Evolutionary conservation across 1,284 basidiomycete genomes (phyloP).

Genomic region (Fomes fomentarius): DNA sequence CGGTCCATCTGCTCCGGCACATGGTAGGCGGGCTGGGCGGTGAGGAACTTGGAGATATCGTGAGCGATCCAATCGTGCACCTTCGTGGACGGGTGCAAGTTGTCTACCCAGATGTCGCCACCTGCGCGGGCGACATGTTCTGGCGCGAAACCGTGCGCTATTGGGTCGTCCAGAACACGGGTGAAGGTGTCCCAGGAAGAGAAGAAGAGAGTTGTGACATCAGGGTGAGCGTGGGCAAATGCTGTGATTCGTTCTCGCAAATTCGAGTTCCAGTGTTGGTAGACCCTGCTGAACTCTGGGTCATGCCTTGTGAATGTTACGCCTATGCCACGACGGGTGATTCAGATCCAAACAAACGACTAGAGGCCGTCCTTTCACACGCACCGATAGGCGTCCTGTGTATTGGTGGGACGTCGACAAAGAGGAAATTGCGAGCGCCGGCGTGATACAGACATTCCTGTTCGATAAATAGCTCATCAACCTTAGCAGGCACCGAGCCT

Average conservation of each 20-base stretch:
- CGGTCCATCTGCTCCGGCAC: not conserved
- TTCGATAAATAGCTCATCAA: slow-evolving; percentile 39
- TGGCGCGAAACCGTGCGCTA: slow-evolving; percentile 43
- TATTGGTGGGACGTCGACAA: slow-evolving; percentile 66
- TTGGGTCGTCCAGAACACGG: slow-evolving; percentile 49
- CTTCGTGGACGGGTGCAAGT: slow-evolving; percentile 32
- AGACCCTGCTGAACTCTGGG: slow-evolving; percentile 15
- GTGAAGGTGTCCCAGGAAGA: slow-evolving; percentile 52
- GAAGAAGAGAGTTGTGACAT: slow-evolving; percentile 50
- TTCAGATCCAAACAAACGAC: not conserved
- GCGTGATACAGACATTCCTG: slow-evolving; percentile 52
- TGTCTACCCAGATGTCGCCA: slow-evolving; percentile 57
- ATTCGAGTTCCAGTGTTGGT: slow-evolving; percentile 47
- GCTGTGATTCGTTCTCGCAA: slow-evolving; percentile 35
- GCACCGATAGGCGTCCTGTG: slow-evolving; percentile 49
- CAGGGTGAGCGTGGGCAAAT: slow-evolving; percentile 45
- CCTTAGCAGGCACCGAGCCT: slow-evolving; percentile 20
- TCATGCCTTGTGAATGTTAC: slow-evolving; percentile 4
- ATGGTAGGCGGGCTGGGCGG: slow-evolving; percentile 13
- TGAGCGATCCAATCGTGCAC: slow-evolving; percentile 34
- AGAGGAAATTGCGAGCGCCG: slow-evolving; percentile 64
- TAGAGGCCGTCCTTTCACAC: slow-evolving; percentile 5
- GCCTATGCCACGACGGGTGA: not conserved
- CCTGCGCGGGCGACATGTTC: slow-evolving; percentile 32
- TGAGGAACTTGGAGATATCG: slow-evolving; percentile 28